Evolutionary conservation across 768 basidiomycete genomes (phyloP), one percentile per base, ranked within the genome.

Genomic region (Podaxis sp.): DNA sequence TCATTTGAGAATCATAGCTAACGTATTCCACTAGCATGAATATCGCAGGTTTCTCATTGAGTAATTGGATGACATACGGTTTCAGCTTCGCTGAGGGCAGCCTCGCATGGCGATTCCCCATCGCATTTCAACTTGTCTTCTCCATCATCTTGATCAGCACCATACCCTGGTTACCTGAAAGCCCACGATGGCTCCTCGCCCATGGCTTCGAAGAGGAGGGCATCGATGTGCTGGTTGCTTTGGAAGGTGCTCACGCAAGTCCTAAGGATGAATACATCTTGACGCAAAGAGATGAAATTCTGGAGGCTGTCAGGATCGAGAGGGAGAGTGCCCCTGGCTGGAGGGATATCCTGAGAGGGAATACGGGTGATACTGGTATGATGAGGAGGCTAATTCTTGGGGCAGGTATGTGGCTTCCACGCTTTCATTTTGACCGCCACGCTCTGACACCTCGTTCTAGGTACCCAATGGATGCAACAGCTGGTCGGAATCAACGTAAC

Each of bases 11-110:
- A 50, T 52, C 11, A 27, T 28, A 3, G 55, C 55, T 55, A 51
- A 16, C 3, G 4, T 6, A 2, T 23, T 18, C 10, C 23, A 21
- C 51, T 52, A 81, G 80, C 37, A 80, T 80, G 78, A 80, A 80
- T 62, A 77, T 80, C 42, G 80, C 77, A 6, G 80, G 79, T 0
- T 82, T 82, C 62, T 80, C 79, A 1, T 63, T 81, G 44, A 79
- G 78, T 59, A 81, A 82, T 61, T 82, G 80, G 80, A 79, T 82
- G 77, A 82, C 80, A 0, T 82, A 82, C 62, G 78, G 79, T 9
- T 79, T 81, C 65, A 80, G 79, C 64, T 82, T 77, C 64, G 63
- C 75, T 16, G 55, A 68, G 5, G 79, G 79, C 21, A 77, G 75
- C 65, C 67, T 80, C 16, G 68, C 77, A 9, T 81, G 79, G 81